phyloP scores from a whole-genome alignment of 2,329 filamentous ascomycete species.

The Paecilomyces sp. region DNA sequence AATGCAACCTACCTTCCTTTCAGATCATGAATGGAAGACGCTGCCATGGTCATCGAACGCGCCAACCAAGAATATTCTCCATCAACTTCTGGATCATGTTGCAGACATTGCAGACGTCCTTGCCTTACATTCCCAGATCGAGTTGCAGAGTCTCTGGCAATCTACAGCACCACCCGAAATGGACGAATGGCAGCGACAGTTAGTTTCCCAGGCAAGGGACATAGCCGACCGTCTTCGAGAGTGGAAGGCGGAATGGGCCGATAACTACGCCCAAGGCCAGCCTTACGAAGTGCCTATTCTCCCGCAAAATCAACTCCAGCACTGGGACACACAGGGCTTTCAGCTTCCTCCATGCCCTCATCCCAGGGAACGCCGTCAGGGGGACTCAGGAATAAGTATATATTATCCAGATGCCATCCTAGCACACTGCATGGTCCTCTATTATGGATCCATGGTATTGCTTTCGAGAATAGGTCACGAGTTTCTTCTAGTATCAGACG shows the following conservation, averaged over 20 bases:
- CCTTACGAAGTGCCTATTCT: neutral
- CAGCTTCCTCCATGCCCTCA: neutral
- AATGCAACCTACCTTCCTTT: neutral
- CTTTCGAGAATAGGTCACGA: neutral
- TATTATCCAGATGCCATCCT: neutral
- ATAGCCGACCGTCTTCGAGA: neutral
- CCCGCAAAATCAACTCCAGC: neutral
- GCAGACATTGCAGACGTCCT: neutral
- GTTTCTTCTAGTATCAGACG: neutral
- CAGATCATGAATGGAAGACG: neutral
- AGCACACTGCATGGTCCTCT: neutral
- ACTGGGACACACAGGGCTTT: neutral
- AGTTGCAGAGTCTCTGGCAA: neutral
- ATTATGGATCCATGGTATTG: neutral
- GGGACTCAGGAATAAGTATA: neutral
- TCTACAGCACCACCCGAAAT: neutral
- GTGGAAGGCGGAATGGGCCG: neutral
- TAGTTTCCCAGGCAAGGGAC: neutral
- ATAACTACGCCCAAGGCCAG: neutral
- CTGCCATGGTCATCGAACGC: neutral
- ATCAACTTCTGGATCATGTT: neutral
- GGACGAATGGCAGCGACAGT: neutral
- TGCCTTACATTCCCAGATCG: neutral
- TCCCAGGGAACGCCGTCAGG: neutral
- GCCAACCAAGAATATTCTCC: neutral